Conservation (phyloP, 1,139 yeast species). For the Sugiyamaella castrensis region DNA sequence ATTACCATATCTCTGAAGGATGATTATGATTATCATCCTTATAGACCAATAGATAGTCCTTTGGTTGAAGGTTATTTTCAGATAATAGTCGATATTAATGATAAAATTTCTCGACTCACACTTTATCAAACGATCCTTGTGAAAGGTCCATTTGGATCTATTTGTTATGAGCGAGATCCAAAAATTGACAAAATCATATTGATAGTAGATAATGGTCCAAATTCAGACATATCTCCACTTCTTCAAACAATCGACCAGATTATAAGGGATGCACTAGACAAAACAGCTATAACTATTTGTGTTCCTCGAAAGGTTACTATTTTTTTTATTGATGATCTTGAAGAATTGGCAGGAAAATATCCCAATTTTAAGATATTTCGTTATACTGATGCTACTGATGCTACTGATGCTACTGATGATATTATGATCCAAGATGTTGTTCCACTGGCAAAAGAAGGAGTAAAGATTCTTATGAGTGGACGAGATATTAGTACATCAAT, state of each 20-base stretch:
- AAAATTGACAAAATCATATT: conserved; percentile 60
- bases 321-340: conserved; percentile 70
- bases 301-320: conserved; percentile 67
- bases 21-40: too few species aligned
- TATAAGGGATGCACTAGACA: conserved; percentile 65
- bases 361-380: not conserved
- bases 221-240: conserved; percentile 92
- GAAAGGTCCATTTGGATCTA: conserved; percentile 90
- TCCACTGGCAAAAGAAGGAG: too few species aligned
- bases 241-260: conserved; percentile 81
- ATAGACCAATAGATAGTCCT: too few species aligned
- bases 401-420: too few species aligned
- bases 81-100: too few species aligned
- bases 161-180: conserved; percentile 78
- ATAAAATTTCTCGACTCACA: too few species aligned
- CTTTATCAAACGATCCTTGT: conserved; percentile 37
- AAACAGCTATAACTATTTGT: conserved; percentile 71
- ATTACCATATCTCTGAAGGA: not conserved
- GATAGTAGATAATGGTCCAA: conserved; percentile 67
- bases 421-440: too few species aligned
- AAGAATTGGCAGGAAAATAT: conserved; percentile 50
- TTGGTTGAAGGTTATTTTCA: too few species aligned
- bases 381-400: too few species aligned
- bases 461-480: too few species aligned
- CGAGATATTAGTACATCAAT: too few species aligned